These are phyloP conservation scores for Lactarius vividus DNA, from an alignment of 768 basidiomycete species.

Conservation along the genomic window DNA sequence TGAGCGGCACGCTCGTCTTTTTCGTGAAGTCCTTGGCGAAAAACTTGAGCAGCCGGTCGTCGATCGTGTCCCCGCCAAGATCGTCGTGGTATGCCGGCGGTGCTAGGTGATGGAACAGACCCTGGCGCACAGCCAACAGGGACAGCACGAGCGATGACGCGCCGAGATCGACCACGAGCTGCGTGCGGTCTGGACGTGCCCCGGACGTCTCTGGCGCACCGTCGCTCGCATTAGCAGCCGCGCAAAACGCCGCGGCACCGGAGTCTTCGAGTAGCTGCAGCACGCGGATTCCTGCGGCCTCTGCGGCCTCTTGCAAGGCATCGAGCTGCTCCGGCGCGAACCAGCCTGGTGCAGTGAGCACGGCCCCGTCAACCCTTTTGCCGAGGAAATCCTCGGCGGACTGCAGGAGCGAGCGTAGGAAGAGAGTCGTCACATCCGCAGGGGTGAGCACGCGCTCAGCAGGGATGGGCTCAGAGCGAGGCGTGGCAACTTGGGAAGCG, in stretches of 20 bases:
- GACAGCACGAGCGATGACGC: slow-evolving; percentile 67
- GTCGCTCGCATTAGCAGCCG: slow-evolving; percentile 32
- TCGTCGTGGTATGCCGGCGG: slow-evolving; percentile 41
- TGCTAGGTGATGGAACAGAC: slow-evolving; percentile 66
- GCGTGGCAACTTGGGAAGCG: slow-evolving; percentile 65
- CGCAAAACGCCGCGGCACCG: slow-evolving; percentile 66
- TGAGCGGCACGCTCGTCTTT: slow-evolving; percentile 79
- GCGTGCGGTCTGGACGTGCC: slow-evolving; percentile 61
- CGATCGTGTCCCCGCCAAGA: slow-evolving; percentile 70
- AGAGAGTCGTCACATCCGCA: slow-evolving; percentile 79
- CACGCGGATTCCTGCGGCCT: slow-evolving; percentile 78
- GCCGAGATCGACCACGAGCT: slow-evolving; percentile 81
- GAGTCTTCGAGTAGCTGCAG: slow-evolving; percentile 87
- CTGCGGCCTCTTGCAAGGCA: slow-evolving; percentile 71
- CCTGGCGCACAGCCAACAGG: slow-evolving; percentile 70
- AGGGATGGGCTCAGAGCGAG: slow-evolving; percentile 67
- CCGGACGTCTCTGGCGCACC: slow-evolving; percentile 42
- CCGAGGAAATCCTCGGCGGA: slow-evolving; percentile 93
- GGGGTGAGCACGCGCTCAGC: slow-evolving; percentile 73
- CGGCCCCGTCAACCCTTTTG: slow-evolving; percentile 71
- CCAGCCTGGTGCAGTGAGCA: slow-evolving; percentile 76
- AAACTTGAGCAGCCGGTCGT: slow-evolving; percentile 81
- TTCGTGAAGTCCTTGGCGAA: slow-evolving; percentile 97
- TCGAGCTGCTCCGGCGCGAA: slow-evolving; percentile 67
- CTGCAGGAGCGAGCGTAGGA: slow-evolving; percentile 77